These are phyloP conservation scores for Selaginella tamariscina DNA, from an alignment of 75 land plant species.

Conservation along the genomic window DNA sequence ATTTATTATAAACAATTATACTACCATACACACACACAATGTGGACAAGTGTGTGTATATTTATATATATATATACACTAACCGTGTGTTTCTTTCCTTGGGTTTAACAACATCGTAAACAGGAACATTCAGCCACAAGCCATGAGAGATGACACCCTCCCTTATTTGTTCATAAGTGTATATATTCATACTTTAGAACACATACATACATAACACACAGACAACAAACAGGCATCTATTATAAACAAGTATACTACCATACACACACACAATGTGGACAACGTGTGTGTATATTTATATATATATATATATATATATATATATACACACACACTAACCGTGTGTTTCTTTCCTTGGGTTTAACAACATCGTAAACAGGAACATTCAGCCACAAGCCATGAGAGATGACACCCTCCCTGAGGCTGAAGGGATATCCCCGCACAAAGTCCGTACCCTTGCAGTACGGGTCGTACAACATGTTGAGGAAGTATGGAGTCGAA, in stretches of 20 bases:
- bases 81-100: constrained; percentile 37
- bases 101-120: constrained; percentile 66
- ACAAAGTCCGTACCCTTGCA: constrained; percentile 79
- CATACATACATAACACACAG: too few relatives aligned
- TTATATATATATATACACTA: too few relatives aligned
- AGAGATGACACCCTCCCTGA: constrained; percentile 70
- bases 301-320: too few relatives aligned
- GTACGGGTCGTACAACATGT: constrained; percentile 89
- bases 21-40: too few relatives aligned
- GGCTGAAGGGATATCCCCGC: constrained; percentile 90
- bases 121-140: constrained; percentile 67
- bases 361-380: constrained; percentile 65
- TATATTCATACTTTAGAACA: too few relatives aligned
- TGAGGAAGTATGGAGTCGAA: constrained; percentile 75
- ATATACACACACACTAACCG: constrained; percentile 20
- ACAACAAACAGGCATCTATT: too few relatives aligned
- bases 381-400: constrained; percentile 75
- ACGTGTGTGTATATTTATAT: too few relatives aligned
- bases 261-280: too few relatives aligned
- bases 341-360: constrained; percentile 39
- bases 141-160: constrained; percentile 72
- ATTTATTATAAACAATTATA: too few relatives aligned
- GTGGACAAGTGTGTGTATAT: too few relatives aligned
- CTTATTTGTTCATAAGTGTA: too few relatives aligned
- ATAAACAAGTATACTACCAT: too few relatives aligned